phyloP scores from a whole-genome alignment of 225 moss, liverwort and hornwort species.

The Sphagnum tenellum region DNA sequence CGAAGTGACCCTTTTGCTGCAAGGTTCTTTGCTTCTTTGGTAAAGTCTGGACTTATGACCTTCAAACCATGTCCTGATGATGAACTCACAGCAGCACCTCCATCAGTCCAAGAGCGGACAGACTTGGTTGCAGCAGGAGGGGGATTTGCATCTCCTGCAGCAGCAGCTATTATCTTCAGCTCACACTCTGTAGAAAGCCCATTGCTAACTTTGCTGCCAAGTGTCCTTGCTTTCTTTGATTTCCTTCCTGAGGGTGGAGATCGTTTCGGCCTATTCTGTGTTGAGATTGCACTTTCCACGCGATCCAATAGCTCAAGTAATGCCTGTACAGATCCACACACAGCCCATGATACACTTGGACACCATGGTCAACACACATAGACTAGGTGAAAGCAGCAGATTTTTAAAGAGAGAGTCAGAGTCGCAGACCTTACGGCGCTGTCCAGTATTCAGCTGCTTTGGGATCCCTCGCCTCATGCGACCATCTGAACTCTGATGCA shows the following conservation, averaged over 20 bases:
- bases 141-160: too few relatives aligned
- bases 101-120: too few relatives aligned
- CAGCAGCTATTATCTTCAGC: too few relatives aligned
- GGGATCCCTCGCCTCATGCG: conserved; percentile 4
- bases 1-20: too few relatives aligned
- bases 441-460: conserved; percentile 1
- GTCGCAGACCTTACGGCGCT: not conserved
- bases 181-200: too few relatives aligned
- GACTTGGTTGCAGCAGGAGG: too few relatives aligned
- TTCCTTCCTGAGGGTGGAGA: conserved; percentile 10
- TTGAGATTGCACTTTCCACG: conserved; percentile 30
- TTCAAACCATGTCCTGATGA: too few relatives aligned
- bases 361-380: not conserved
- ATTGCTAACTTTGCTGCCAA: not conserved
- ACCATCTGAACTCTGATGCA: conserved; percentile 6
- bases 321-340: conserved; percentile 20
- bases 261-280: conserved; percentile 8
- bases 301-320: conserved; percentile 47
- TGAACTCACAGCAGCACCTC: too few relatives aligned
- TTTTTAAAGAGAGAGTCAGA: not conserved
- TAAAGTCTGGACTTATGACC: too few relatives aligned
- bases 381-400: not conserved
- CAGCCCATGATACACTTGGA: not conserved
- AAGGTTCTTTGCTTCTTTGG: too few relatives aligned
- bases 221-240: conserved; percentile 1